phyloP scores from a whole-genome alignment of 352 stramenopile species.

The Blastocystis sp. region DNA sequence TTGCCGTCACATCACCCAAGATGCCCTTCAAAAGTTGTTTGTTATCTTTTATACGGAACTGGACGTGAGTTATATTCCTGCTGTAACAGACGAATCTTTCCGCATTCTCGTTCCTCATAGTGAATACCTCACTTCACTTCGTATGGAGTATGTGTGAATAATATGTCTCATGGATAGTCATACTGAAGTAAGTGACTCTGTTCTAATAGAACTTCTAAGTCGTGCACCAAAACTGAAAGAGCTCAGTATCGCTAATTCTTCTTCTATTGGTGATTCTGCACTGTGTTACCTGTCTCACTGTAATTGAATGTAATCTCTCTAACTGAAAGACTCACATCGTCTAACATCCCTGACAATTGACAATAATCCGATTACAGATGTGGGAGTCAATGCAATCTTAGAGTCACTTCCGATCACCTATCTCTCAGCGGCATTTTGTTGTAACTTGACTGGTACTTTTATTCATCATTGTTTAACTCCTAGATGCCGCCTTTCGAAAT shows the following conservation, averaged over 20 bases:
- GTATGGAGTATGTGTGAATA: neutral
- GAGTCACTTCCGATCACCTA: neutral
- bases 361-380: slow-evolving; percentile 29
- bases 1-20: slow-evolving; percentile 47
- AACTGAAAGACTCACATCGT: neutral
- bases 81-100: slow-evolving; percentile 14
- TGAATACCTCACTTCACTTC: slow-evolving; percentile 14
- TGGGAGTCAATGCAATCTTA: neutral
- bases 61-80: slow-evolving; percentile 40
- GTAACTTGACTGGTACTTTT: neutral
- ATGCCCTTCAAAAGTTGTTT: slow-evolving; percentile 45
- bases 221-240: neutral
- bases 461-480: neutral
- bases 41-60: slow-evolving; percentile 21
- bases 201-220: neutral
- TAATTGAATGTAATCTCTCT: neutral
- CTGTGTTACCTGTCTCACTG: neutral
- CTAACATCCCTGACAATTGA: slow-evolving; percentile 5
- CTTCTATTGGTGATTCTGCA: neutral
- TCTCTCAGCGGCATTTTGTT: slow-evolving; percentile 32
- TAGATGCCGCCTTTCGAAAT: slow-evolving; percentile 7
- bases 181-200: neutral
- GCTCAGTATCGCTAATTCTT: slow-evolving; percentile 37
- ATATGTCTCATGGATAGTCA: neutral
- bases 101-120: neutral